Base-by-base conservation (phyloP, 1,284 basidiomycete species). In the Pseudozyma pruni region DNA sequence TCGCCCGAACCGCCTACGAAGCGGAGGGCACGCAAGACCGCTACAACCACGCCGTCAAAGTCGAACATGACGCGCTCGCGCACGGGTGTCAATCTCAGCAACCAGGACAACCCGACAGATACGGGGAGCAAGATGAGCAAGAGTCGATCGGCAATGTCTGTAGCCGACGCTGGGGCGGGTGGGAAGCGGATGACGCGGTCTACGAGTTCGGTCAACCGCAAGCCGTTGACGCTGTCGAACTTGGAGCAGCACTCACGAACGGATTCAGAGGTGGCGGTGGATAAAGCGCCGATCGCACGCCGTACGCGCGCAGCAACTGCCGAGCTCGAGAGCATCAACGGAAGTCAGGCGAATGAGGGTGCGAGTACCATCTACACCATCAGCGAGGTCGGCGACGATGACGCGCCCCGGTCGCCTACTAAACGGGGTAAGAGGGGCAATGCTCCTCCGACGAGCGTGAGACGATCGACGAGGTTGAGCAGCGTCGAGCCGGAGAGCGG, bases 331-430 rank as follows among this genome's bases (percentile, higher is more conserved):
- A 67, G 62, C 27, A 39, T 67, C 2, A 48, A 25, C 11, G 56
- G 42, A 3, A 56, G 48, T 20, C 49, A 61, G 47, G 33, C 27
- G 17, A 19, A 46, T 22, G 50, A 41, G 14, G 68, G 29, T 0
- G 52, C 50, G 7, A 72, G 69, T 47, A 72, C 69, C 22, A 63
- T 63, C 33, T 72, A 72, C 29, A 72, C 62, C 3, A 63, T 72
- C 29, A 72, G 69, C 44, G 69, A 72, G 25, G 35, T 39, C 0
- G 69, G 69, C 1, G 69, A 62, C 19, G 53, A 41, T n/a, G 51
- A 52, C 9, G 52, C n/a, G 16, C 41, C 10, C 4, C 48, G 22
- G 16, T 39, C 50, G 13, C 46, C 61, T 1, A 25, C 42, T 4
- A 61, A 58, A 19, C 27, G 53, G 17, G 20, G 44, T 0, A 25